Evolutionary conservation across 2,329 filamentous ascomycete genomes (phyloP).

Genomic region (Pseudogymnoascus sp.): DNA sequence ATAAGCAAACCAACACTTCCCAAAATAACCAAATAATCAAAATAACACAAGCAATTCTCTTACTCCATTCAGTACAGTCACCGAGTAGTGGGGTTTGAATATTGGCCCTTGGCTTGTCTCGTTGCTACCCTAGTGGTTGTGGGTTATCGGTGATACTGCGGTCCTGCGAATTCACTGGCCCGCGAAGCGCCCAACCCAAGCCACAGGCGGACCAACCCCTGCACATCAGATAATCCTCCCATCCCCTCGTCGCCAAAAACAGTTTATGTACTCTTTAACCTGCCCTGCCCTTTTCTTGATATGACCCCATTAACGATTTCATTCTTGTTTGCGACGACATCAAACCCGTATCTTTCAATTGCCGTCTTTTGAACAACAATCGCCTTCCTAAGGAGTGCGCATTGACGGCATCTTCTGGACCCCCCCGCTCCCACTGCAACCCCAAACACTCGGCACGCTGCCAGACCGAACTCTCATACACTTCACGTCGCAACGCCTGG

Average conservation of each 20-base stretch:
- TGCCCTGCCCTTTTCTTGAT: not conserved
- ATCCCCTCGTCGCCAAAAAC: not conserved
- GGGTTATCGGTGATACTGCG: not conserved
- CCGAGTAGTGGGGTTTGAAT: not conserved
- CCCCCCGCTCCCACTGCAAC: not conserved
- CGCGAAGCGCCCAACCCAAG: not conserved
- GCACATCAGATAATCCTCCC: not conserved
- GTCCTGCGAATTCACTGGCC: not conserved
- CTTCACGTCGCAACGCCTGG: slow-evolving; percentile 4
- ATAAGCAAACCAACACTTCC: not conserved
- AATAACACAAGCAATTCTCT: not conserved
- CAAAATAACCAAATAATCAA: slow-evolving; percentile 2
- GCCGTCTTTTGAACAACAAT: not conserved
- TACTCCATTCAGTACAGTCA: not conserved
- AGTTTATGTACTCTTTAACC: not conserved
- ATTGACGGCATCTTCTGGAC: slow-evolving; percentile 1
- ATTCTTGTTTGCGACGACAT: not conserved
- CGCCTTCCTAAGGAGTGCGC: not conserved
- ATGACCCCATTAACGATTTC: not conserved
- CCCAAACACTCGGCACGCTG: slow-evolving; percentile 9
- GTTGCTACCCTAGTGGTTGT: not conserved
- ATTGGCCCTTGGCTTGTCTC: slow-evolving; percentile 5
- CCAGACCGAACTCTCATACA: slow-evolving; percentile 12
- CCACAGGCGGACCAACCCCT: not conserved
- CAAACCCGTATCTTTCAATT: not conserved